A percentile compares a stretch with the other conserved stretches of the same genome.
phyloP scores from a whole-genome alignment of 306 rosid species.

The Delonix regia region DNA sequence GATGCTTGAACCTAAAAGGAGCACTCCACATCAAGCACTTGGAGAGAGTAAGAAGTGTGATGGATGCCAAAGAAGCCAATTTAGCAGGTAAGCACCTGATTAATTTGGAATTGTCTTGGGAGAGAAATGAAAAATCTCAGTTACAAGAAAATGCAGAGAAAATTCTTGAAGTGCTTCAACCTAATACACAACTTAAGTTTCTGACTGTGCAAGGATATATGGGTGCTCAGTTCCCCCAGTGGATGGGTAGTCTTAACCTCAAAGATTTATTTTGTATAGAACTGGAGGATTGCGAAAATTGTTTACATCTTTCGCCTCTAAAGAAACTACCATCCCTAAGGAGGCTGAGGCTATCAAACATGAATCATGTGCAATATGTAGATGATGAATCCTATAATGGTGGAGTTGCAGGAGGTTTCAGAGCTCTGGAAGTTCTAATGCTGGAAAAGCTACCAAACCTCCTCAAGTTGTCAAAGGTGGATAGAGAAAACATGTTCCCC shows the following conservation, averaged over 20 bases:
- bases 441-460: constrained; percentile 26
- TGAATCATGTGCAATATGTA: neutral
- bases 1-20: constrained; percentile 16
- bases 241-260: constrained; percentile 24
- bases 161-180: constrained; percentile 39
- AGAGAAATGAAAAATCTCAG: neutral
- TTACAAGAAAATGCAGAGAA: constrained; percentile 22
- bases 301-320: neutral
- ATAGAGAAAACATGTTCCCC: neutral
- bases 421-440: neutral
- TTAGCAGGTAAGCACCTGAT: constrained; percentile 19
- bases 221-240: constrained; percentile 11
- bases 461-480: constrained; percentile 19
- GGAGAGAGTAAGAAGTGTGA: constrained; percentile 15
- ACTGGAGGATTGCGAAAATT: neutral
- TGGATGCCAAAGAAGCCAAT: constrained; percentile 20
- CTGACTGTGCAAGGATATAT: neutral
- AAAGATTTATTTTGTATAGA: neutral
- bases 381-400: neutral
- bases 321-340: constrained; percentile 8
- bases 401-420: constrained; percentile 11
- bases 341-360: neutral
- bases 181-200: neutral
- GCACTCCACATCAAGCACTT: constrained; percentile 19
- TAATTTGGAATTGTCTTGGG: neutral